Conservation (phyloP, 2,329 filamentous ascomycete genomes). For the Verticillium isaacii region DNA sequence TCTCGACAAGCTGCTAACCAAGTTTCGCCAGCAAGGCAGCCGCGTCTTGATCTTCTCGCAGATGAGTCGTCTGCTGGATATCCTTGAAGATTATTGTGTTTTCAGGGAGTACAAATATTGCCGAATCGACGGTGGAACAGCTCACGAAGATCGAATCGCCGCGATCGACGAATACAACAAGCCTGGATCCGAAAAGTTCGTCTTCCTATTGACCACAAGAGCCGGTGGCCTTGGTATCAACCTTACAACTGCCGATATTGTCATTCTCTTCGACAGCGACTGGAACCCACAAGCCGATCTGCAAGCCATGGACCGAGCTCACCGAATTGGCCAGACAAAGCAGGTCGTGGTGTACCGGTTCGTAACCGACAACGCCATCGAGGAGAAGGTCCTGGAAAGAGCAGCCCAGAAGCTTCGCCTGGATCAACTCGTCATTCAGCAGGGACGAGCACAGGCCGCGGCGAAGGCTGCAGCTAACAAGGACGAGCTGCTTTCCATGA, state of each 20-base stretch:
- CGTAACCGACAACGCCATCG: slow-evolving; percentile 95
- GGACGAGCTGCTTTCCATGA: slow-evolving; percentile 95
- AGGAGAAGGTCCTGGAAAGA: slow-evolving; percentile 95
- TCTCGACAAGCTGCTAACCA: slow-evolving; percentile 82
- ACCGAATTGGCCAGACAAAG: slow-evolving; percentile 98
- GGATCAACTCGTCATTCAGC: slow-evolving; percentile 96
- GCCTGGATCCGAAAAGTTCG: slow-evolving; percentile 89
- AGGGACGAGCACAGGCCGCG: slow-evolving; percentile 87
- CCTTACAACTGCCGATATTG: slow-evolving; percentile 89
- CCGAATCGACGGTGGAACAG: slow-evolving; percentile 93
- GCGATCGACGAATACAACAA: slow-evolving; percentile 99
- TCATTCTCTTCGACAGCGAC: slow-evolving; percentile 94
- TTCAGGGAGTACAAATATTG: slow-evolving; percentile 95
- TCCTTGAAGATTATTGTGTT: slow-evolving; percentile 96
- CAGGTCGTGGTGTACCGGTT: slow-evolving; percentile 96
- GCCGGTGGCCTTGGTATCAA: slow-evolving; percentile 97
- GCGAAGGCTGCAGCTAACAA: slow-evolving; percentile 91
- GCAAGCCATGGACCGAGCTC: slow-evolving; percentile 97
- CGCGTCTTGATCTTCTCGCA: slow-evolving; percentile 98
- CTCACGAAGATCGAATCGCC: slow-evolving; percentile 94
- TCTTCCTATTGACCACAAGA: slow-evolving; percentile 92
- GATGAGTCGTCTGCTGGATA: slow-evolving; percentile 96
- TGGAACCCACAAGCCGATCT: slow-evolving; percentile 99
- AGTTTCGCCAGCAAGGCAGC: slow-evolving; percentile 81
- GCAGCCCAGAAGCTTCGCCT: slow-evolving; percentile 94